A percentile compares a stretch with the other conserved stretches of the same genome.
Conservation (phyloP, 306 rosid genomes). For the Vigna mungo region DNA sequence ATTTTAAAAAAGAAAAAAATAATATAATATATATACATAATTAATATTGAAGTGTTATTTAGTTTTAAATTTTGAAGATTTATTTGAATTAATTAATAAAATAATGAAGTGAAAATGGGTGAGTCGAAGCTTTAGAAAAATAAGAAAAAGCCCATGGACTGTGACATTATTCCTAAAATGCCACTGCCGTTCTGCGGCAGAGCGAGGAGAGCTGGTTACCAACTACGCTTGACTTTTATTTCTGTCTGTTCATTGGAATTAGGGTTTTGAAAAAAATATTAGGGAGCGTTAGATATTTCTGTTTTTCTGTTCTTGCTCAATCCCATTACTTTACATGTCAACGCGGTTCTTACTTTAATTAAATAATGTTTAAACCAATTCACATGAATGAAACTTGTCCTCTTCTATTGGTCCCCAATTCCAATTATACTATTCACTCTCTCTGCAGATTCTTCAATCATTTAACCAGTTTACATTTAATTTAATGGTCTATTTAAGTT, state of each 20-base stretch:
- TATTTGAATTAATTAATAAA: no score
- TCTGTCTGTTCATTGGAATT: background rate
- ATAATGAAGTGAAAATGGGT: no score
- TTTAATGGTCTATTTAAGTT: background rate
- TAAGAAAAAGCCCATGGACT: background rate
- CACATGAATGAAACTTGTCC: constrained; percentile 19
- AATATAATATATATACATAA: no score
- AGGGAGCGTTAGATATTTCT: background rate
- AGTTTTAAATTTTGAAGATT: no score
- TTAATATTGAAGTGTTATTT: no score
- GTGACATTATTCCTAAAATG: constrained; percentile 12
- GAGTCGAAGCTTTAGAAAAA: background rate
- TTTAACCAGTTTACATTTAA: background rate
- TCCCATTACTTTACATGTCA: constrained; percentile 27
- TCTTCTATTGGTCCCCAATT: constrained; percentile 22
- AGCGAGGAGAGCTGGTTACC: constrained; percentile 8
- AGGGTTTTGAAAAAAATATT: background rate
- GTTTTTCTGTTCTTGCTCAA: background rate
- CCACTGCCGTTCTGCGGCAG: constrained; percentile 31
- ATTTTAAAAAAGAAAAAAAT: no score
- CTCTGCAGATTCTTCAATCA: constrained; percentile 5
- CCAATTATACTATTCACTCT: background rate
- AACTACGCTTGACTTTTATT: constrained; percentile 30
- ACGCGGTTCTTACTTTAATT: constrained; percentile 40
- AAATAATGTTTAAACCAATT: background rate